Percentiles rank a stretch among this genome's conserved stretches.
Evolutionary conservation across 164 flowering plant species (phyloP).

Genomic region (Sextonia rubra): DNA sequence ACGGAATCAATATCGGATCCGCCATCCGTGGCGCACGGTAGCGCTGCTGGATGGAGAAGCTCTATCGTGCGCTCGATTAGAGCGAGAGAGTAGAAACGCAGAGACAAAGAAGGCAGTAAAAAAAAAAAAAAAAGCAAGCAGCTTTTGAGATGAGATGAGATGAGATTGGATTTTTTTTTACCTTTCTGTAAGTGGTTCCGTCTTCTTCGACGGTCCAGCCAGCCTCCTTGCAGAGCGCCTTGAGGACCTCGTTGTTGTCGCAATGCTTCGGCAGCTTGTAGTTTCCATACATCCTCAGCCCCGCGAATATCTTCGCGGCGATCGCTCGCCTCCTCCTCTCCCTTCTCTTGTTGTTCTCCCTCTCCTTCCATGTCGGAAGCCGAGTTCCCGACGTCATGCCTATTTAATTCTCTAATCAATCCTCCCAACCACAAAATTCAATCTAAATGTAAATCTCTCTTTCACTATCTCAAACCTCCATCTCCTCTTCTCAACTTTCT

Average conservation of each 20-base stretch:
- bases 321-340: slow-evolving; percentile 82
- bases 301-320: slow-evolving; percentile 87
- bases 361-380: slow-evolving; percentile 89
- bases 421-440: background rate
- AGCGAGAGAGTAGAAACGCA: no score
- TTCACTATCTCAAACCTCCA: background rate
- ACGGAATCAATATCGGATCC: no score
- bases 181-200: slow-evolving; percentile 92
- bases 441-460: slow-evolving; percentile 4
- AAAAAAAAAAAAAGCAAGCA: no score
- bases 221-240: slow-evolving; percentile 85
- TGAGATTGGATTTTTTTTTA: slow-evolving; percentile 5
- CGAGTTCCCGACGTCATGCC: slow-evolving; percentile 74
- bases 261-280: slow-evolving; percentile 89
- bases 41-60: background rate
- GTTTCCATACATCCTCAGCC: slow-evolving; percentile 76
- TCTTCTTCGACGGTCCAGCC: slow-evolving; percentile 93
- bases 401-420: background rate
- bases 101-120: no score
- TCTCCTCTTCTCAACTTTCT: background rate
- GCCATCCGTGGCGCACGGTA: no score
- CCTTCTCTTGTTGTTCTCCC: slow-evolving; percentile 83
- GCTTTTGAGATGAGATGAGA: background rate
- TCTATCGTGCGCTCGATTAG: background rate
- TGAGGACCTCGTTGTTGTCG: slow-evolving; percentile 89